Percentiles rank a stretch among this genome's conserved stretches.
These are phyloP conservation scores for Arachnomyces sp. DNA, from an alignment of 2,329 filamentous ascomycete genomes.

Conservation along the genomic window DNA sequence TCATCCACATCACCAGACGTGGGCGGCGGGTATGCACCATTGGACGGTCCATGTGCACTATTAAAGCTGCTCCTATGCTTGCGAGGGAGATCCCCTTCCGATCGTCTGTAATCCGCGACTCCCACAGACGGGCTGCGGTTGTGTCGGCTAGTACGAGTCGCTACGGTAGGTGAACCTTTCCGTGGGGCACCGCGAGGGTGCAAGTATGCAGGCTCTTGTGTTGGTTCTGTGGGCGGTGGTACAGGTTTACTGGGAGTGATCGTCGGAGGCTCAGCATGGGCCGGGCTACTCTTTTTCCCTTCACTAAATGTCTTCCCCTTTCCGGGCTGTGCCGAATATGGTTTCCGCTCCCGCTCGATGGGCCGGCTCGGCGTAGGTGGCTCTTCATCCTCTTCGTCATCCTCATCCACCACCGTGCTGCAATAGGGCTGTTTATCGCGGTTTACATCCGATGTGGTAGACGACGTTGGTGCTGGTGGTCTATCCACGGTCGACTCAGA, in stretches of 20 bases:
- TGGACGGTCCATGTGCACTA: too few species aligned
- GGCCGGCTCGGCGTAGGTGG: conserved; percentile 37
- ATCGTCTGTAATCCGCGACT: conserved; percentile 26
- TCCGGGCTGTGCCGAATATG: conserved; percentile 53
- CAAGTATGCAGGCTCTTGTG: conserved; percentile 17
- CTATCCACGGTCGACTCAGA: conserved; percentile 6
- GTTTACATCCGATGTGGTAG: conserved; percentile 24
- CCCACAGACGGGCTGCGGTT: conserved; percentile 26
- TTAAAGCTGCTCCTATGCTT: conserved; percentile 12
- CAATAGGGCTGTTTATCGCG: conserved; percentile 35
- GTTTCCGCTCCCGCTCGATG: conserved; percentile 58
- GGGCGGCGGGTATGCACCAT: not conserved
- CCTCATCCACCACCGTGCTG: conserved; percentile 29
- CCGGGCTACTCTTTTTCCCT: conserved; percentile 31
- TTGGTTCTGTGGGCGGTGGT: too few species aligned
- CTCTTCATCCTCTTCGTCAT: conserved; percentile 34
- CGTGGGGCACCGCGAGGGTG: conserved; percentile 15
- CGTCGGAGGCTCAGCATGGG: conserved; percentile 13
- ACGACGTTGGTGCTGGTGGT: conserved; percentile 12
- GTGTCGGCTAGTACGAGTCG: conserved; percentile 12
- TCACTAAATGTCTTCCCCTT: conserved; percentile 43
- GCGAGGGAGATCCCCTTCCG: conserved; percentile 26
- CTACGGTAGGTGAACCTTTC: conserved; percentile 8
- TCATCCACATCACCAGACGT: conserved; percentile 17
- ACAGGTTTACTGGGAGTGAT: conserved; percentile 19